These are phyloP conservation scores for Cytospora piceae DNA, from an alignment of 2,329 filamentous ascomycete genomes.

Conservation along the genomic window DNA sequence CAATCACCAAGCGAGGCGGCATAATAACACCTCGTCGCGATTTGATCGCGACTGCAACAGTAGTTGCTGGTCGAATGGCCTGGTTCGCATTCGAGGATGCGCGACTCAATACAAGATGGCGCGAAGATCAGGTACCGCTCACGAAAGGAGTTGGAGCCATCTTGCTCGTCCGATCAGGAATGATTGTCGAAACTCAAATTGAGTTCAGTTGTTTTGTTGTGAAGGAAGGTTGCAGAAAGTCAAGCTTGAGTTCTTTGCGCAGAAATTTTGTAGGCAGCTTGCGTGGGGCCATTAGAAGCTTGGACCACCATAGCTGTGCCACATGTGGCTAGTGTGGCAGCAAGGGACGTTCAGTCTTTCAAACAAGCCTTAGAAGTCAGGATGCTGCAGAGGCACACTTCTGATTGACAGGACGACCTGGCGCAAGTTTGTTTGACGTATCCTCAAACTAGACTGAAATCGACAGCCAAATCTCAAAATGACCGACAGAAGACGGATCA, in stretches of 20 bases:
- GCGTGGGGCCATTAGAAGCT: constrained; percentile 20
- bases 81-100: background rate
- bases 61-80: constrained; percentile 10
- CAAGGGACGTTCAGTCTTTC: background rate
- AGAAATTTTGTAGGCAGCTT: constrained; percentile 31
- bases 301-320: constrained; percentile 4
- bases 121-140: background rate
- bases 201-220: background rate
- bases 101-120: background rate
- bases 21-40: background rate
- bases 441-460: constrained; percentile 45
- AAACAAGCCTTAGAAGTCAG: background rate
- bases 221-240: constrained; percentile 25
- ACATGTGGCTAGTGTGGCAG: constrained; percentile 5
- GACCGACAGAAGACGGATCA: constrained; percentile 87
- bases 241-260: constrained; percentile 24
- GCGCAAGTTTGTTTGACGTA: background rate
- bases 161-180: background rate
- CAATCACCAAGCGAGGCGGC: background rate
- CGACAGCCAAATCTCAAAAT: constrained; percentile 53
- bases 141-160: background rate
- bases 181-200: background rate
- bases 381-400: background rate
- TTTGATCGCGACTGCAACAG: constrained; percentile 24
- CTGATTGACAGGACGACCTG: background rate